Evolutionary conservation across 1,284 basidiomycete species (phyloP).

Genomic region (Cryptococcus hybrid): DNA sequence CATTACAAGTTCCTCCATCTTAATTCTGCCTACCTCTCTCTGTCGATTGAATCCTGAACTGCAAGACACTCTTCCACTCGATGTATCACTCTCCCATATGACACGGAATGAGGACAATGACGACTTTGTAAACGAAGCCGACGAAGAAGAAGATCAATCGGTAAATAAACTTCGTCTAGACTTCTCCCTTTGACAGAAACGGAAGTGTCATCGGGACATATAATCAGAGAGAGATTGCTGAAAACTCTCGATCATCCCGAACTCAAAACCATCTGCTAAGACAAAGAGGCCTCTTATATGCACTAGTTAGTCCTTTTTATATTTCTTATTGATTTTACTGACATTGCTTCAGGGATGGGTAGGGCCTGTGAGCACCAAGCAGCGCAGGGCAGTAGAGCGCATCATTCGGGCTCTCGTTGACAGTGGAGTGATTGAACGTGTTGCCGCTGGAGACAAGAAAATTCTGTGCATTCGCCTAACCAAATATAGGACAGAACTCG

Average conservation of each 20-base stretch:
- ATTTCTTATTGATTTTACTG: background rate
- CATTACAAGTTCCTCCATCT: constrained; percentile 38
- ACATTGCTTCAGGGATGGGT: constrained; percentile 27
- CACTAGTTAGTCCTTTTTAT: constrained; percentile 22
- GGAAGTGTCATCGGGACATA: constrained; percentile 35
- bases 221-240: constrained; percentile 36
- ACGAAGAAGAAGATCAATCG: constrained; percentile 1
- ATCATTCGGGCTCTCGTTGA: constrained; percentile 28
- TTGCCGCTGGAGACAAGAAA: constrained; percentile 28
- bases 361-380: constrained; percentile 8
- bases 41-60: constrained; percentile 1
- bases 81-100: background rate
- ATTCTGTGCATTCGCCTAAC: constrained; percentile 35
- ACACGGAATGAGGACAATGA: constrained; percentile 11
- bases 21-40: constrained; percentile 28
- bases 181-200: constrained; percentile 30
- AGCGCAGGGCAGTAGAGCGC: constrained; percentile 30
- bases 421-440: constrained; percentile 31
- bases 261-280: constrained; percentile 41
- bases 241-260: constrained; percentile 41
- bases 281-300: constrained; percentile 25
- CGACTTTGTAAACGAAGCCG: constrained; percentile 15
- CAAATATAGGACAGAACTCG: constrained; percentile 26
- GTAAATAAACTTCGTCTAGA: constrained; percentile 19
- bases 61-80: background rate